Evolutionary conservation across 129 eudicot species (phyloP), one percentile per base, ranked within the genome.

Genomic region (Sambucus nigra): DNA sequence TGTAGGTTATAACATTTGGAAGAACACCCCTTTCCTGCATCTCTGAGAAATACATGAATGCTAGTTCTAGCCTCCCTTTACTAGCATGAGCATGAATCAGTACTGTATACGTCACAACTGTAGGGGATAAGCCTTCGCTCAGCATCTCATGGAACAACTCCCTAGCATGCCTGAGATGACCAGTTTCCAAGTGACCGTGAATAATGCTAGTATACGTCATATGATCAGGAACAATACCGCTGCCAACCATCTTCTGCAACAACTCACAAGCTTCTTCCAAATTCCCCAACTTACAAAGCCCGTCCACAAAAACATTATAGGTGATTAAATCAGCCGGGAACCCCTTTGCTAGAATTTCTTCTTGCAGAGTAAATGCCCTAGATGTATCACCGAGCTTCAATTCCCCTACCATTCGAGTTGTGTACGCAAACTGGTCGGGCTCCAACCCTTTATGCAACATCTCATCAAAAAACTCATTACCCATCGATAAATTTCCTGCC

Each of bases 161-260:
- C 51, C 65, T 55, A n/a, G 88, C 83, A 55, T 65, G 53, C 57
- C 57, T 59, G 61, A 76, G 71, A 44, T 76, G n/a, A n/a, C n/a
- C n/a, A n/a, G n/a, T n/a, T n/a, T n/a, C n/a, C n/a, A n/a, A n/a
- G n/a, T n/a, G n/a, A 22, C 29, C 74, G 41, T 76, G 80, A 56
- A 80, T 80, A 2, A 76, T 69, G 69, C 83, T 72, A 12, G 83
- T 80, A 52, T 76, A 80, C 0, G 83, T 76, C 12, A 80, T 55
- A 23, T 72, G 88, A 65, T 80, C n/a, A n/a, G n/a, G n/a, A n/a
- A n/a, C n/a, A n/a, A n/a, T n/a, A n/a, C n/a, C n/a, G n/a, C n/a
- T n/a, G n/a, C n/a, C n/a, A n/a, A n/a, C n/a, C n/a, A n/a, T n/a
- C n/a, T n/a, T n/a, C n/a, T n/a, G n/a, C n/a, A n/a, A n/a, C n/a